Evolutionary conservation across 768 basidiomycete species (phyloP).

Genomic region (Hemileccinum rubropunctum): DNA sequence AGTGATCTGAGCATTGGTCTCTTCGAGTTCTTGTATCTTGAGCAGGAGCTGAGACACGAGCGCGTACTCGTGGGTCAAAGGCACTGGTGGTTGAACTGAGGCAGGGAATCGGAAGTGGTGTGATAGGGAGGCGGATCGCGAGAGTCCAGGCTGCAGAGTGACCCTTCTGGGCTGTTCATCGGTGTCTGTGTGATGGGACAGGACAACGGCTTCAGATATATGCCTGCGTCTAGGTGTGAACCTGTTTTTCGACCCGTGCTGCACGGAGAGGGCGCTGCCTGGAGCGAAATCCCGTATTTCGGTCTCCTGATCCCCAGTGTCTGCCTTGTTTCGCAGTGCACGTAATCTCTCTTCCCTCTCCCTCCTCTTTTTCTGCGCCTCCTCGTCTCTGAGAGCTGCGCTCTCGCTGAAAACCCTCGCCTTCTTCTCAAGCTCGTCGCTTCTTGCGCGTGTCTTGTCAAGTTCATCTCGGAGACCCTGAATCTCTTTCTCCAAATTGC

Average conservation of each 20-base stretch:
- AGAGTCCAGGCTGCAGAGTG: conserved; percentile 17
- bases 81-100: conserved; percentile 12
- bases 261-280: conserved; percentile 39
- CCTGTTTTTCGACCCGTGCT: conserved; percentile 16
- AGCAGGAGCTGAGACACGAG: conserved; percentile 68
- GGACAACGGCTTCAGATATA: conserved; percentile 26
- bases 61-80: conserved; percentile 38
- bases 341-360: conserved; percentile 52
- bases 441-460: conserved; percentile 68
- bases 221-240: conserved; percentile 26
- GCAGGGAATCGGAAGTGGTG: conserved; percentile 14
- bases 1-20: conserved; percentile 64
- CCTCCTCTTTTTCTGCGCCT: conserved; percentile 26
- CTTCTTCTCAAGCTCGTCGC: conserved; percentile 69
- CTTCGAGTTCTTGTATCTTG: conserved; percentile 78
- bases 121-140: conserved; percentile 27
- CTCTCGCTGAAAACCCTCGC: conserved; percentile 41
- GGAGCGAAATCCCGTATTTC: conserved; percentile 63
- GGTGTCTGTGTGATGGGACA: conserved; percentile 6
- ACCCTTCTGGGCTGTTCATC: conserved; percentile 18
- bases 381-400: conserved; percentile 28
- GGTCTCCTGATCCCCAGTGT: conserved; percentile 29
- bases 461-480: conserved; percentile 67
- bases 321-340: conserved; percentile 45
- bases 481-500: conserved; percentile 81